Evolutionary conservation across 345 rosid species (phyloP), one percentile per base, ranked within the genome.

Genomic region (Hirschfeldia incana): DNA sequence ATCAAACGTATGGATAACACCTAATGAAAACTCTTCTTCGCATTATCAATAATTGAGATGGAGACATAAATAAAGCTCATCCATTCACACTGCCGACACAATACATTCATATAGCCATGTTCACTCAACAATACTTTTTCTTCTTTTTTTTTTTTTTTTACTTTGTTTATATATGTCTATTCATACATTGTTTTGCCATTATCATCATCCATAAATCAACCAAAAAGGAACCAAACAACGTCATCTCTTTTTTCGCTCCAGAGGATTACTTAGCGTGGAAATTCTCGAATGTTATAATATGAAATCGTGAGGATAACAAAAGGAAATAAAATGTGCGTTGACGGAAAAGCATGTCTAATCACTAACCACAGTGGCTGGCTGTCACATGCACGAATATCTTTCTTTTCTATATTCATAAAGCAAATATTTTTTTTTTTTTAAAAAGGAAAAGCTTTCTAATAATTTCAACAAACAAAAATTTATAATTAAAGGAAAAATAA

Each of bases 61-160:
- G 76, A 2, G 76, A 80, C 79, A 74, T 13, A 73, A 44, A 53
- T 60, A 64, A 73, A 65, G 21, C 63, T 27, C 44, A 34, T 67
- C 57, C 13, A 59, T 73, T 67, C 28, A 58, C 69, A 61, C 17
- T 73, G 82, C 82, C 82, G 82, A 78, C 82, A 78, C 77, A n/a
- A 78, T 15, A 44, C 28, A 70, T 63, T 63, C 63, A 77, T 21
- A 46, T 7, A 39, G 37, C 28, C 65, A 71, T 49, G 29, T 37
- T 16, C 58, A 46, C 33, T 73, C 65, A 46, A 60, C 49, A 49
- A 73, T 49, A 65, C 34, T 67, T 65, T 30, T 6, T 72, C 0
- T 37, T 71, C 61, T 17, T 39, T 0, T 42, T 9, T 10, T 42
- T 42, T 21, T 12, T 46, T 12, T 27, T 42, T 65, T 33, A 12